Evolutionary conservation across 495 filamentous ascomycete species (phyloP).

Genomic region (Aspergillus campestris): DNA sequence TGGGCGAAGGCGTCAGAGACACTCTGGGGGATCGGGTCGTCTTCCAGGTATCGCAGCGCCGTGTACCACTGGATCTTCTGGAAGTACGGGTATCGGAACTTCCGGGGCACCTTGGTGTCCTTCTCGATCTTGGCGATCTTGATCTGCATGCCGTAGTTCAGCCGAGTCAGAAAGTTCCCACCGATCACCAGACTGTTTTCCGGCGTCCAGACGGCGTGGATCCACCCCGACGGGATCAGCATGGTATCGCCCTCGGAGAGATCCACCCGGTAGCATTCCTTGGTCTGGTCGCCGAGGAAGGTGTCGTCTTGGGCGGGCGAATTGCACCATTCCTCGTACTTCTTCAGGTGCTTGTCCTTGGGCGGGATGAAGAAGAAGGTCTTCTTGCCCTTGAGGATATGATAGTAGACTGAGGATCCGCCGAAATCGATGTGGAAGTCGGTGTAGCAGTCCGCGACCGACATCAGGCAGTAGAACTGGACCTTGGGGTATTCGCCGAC

Average conservation of each 20-base stretch:
- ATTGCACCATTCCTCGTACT: constrained; percentile 71
- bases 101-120: constrained; percentile 58
- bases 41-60: constrained; percentile 55
- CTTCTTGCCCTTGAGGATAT: constrained; percentile 68
- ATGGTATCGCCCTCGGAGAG: constrained; percentile 68
- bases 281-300: constrained; percentile 58
- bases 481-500: constrained; percentile 54
- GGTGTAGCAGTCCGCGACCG: constrained; percentile 69
- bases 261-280: constrained; percentile 67
- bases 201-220: constrained; percentile 74
- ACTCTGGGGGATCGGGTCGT: constrained; percentile 54
- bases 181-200: constrained; percentile 69
- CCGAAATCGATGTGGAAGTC: constrained; percentile 80
- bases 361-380: constrained; percentile 74
- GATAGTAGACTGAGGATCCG: constrained; percentile 71
- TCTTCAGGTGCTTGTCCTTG: constrained; percentile 65
- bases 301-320: constrained; percentile 64
- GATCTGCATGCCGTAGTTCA: constrained; percentile 67
- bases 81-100: constrained; percentile 66
- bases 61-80: constrained; percentile 70
- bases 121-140: constrained; percentile 64
- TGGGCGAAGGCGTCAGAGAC: constrained; percentile 49
- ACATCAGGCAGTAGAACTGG: constrained; percentile 71
- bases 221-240: constrained; percentile 74
- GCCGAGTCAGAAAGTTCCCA: constrained; percentile 64